phyloP scores from a whole-genome alignment of 805 yeast species.

The Zygoascus bituminiphila region DNA sequence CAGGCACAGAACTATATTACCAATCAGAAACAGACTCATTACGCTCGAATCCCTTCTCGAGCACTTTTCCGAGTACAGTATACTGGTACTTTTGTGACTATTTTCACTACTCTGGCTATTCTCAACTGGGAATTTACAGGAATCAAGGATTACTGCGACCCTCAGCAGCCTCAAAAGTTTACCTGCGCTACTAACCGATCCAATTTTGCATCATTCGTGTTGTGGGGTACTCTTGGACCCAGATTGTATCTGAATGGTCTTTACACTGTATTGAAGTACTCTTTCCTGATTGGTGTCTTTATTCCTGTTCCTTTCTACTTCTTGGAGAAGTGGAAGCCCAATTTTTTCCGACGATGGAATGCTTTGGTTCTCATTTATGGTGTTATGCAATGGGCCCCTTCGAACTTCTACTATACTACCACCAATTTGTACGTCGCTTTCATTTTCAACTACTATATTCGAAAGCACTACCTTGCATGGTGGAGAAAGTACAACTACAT shows the following conservation, averaged over 20 bases:
- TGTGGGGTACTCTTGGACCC: conserved; percentile 41
- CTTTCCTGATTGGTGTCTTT: conserved; percentile 21
- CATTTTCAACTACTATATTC: conserved; percentile 38
- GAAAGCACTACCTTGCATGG: conserved; percentile 38
- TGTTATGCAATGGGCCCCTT: conserved; percentile 28
- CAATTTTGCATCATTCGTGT: conserved; percentile 40
- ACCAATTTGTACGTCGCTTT: conserved; percentile 37
- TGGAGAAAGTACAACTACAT: conserved; percentile 48
- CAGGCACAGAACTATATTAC: conserved; percentile 49
- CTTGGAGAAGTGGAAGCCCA: background rate
- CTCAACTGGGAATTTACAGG: conserved; percentile 36
- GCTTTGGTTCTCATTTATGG: conserved; percentile 2
- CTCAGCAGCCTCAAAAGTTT: conserved; percentile 36
- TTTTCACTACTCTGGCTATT: conserved; percentile 41
- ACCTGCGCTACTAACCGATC: conserved; percentile 35
- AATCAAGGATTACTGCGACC: conserved; percentile 37
- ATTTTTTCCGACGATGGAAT: conserved; percentile 2
- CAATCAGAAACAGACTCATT: conserved; percentile 54
- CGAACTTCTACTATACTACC: conserved; percentile 35
- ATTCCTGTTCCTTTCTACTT: conserved; percentile 5
- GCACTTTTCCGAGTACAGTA: conserved; percentile 19
- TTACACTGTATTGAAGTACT: conserved; percentile 20
- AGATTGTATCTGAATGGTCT: conserved; percentile 32
- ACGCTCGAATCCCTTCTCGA: conserved; percentile 50
- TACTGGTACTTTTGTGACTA: conserved; percentile 28